A percentile compares a stretch with the other conserved stretches of the same genome.
Evolutionary conservation across 352 stramenopile species (phyloP).

Genomic region (Peronospora tabacina): DNA sequence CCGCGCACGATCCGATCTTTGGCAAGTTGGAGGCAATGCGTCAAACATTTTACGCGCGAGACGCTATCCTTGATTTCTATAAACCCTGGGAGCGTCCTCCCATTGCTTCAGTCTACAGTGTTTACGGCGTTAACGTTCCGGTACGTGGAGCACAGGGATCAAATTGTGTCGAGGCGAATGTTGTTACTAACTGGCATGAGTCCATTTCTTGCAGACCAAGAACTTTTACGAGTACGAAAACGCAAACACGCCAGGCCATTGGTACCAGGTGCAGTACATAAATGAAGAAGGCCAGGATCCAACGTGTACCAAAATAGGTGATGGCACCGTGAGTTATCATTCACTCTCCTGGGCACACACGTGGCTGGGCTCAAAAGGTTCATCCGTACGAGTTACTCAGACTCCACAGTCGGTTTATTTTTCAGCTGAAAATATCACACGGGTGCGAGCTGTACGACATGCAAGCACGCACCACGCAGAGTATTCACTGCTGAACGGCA

Average conservation of each 20-base stretch:
- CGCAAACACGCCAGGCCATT: conserved; percentile 39
- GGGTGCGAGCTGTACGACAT: conserved; percentile 40
- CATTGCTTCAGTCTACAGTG: conserved; percentile 63
- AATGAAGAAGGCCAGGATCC: conserved; percentile 40
- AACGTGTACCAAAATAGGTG: conserved; percentile 64
- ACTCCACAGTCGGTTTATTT: conserved; percentile 70
- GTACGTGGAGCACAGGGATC: conserved; percentile 22
- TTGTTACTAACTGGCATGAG: neutral
- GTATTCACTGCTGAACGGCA: conserved; percentile 42
- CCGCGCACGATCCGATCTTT: conserved; percentile 51
- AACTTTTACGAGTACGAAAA: conserved; percentile 68
- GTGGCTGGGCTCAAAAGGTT: conserved; percentile 46
- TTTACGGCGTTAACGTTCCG: conserved; percentile 73
- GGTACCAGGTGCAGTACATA: conserved; percentile 51
- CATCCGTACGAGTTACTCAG: conserved; percentile 57
- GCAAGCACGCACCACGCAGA: conserved; percentile 48
- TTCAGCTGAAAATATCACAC: conserved; percentile 42
- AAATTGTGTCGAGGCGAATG: neutral
- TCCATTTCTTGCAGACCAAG: conserved; percentile 38
- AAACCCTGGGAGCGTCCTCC: conserved; percentile 58
- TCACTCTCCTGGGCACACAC: conserved; percentile 73
- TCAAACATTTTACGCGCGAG: conserved; percentile 56
- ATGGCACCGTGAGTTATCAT: conserved; percentile 72
- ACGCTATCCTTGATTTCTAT: conserved; percentile 52
- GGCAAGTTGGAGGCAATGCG: conserved; percentile 48